These are phyloP conservation scores for Teunomyces atbi DNA, from an alignment of 805 yeast species.

Conservation along the genomic window DNA sequence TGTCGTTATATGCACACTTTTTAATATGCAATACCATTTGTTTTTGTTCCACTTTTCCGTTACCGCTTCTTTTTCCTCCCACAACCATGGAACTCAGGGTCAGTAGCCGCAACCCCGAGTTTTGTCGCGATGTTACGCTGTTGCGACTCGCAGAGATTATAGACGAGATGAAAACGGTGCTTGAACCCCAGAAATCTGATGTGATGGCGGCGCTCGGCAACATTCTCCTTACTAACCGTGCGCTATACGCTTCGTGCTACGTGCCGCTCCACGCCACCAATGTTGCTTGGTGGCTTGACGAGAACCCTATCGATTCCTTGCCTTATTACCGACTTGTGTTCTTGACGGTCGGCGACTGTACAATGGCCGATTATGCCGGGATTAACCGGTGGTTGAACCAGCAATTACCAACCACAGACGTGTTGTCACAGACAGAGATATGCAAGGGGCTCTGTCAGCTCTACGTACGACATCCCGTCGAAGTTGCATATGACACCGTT, in stretches of 20 bases:
- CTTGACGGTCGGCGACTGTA: neutral
- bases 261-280: constrained; percentile 20
- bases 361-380: neutral
- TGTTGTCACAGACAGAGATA: neutral
- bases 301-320: constrained; percentile 10
- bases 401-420: neutral
- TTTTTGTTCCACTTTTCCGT: too few relatives aligned
- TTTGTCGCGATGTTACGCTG: too few relatives aligned
- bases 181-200: constrained; percentile 1
- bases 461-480: neutral
- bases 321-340: constrained; percentile 21
- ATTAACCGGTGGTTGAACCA: neutral
- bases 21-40: too few relatives aligned
- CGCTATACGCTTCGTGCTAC: constrained; percentile 13
- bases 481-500: neutral
- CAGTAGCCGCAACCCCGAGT: too few relatives aligned
- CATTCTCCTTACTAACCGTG: constrained; percentile 23
- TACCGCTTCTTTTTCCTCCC: too few relatives aligned
- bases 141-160: too few relatives aligned
- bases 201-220: constrained; percentile 25
- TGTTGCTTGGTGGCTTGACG: neutral
- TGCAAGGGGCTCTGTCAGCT: neutral
- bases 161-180: neutral
- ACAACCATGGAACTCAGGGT: too few relatives aligned
- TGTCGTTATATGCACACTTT: too few relatives aligned